Conservation (phyloP, 768 basidiomycete species). For the Leucocoprinus sp. region DNA sequence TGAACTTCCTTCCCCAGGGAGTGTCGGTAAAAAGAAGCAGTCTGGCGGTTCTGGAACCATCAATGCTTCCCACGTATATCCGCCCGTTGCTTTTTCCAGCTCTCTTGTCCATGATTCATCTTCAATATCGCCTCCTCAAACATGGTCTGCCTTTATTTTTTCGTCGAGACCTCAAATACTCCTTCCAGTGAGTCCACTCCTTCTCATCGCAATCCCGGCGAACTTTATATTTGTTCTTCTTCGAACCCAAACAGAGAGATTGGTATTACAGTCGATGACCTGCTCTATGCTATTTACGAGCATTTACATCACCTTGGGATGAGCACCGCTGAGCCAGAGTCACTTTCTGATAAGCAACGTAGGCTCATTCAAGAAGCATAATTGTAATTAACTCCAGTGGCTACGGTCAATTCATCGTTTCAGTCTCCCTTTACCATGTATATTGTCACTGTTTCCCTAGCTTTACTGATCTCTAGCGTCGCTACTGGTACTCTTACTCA, state of each 20-base stretch:
- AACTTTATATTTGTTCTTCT: background rate
- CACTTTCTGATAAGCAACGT: background rate
- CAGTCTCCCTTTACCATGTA: background rate
- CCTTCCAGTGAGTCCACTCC: background rate
- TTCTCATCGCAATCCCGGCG: background rate
- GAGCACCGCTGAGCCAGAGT: background rate
- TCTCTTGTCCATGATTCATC: background rate
- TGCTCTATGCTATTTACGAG: background rate
- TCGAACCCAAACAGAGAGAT: background rate
- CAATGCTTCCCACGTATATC: background rate
- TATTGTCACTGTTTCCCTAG: background rate
- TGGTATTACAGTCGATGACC: background rate
- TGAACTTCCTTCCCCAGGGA: background rate
- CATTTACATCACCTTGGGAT: background rate
- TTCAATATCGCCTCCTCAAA: background rate
- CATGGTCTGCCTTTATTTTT: background rate
- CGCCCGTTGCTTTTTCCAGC: background rate
- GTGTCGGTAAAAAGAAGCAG: background rate
- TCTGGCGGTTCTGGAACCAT: background rate
- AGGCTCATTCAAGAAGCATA: background rate
- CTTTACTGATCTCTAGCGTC: background rate
- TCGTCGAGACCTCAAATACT: background rate
- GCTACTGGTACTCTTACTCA: background rate
- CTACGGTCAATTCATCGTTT: background rate
- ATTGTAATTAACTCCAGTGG: background rate